A percentile compares a stretch with the other conserved stretches of the same genome.
These are phyloP conservation scores for Pseudogymnoascus sp. DNA, from an alignment of 2,329 filamentous ascomycete genomes.

Conservation along the genomic window DNA sequence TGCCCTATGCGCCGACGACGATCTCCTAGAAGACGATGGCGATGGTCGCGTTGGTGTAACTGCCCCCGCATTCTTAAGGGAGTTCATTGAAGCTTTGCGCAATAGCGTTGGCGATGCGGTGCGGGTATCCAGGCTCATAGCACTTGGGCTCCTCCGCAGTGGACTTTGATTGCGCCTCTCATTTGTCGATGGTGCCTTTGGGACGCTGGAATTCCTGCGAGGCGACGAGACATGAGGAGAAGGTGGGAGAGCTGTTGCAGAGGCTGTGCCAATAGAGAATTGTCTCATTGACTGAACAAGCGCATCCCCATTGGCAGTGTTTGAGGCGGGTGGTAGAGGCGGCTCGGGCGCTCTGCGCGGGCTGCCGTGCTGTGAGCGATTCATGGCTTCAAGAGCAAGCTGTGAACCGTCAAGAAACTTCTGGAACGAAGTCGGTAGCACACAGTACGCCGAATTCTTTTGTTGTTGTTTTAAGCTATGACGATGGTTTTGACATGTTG, in stretches of 20 bases:
- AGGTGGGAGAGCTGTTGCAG: slow-evolving; percentile 10
- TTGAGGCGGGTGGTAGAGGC: slow-evolving; percentile 13
- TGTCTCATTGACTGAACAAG: slow-evolving; percentile 38
- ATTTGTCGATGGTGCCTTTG: slow-evolving; percentile 5
- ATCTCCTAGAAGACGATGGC: slow-evolving; percentile 32
- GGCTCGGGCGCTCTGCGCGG: slow-evolving; percentile 6
- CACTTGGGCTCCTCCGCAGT: slow-evolving; percentile 34
- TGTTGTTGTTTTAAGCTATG: slow-evolving; percentile 7
- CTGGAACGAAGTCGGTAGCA: neutral
- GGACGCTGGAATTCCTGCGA: neutral
- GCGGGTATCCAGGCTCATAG: slow-evolving; percentile 35
- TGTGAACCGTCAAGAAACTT: neutral
- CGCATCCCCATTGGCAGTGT: slow-evolving; percentile 20
- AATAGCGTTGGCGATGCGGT: slow-evolving; percentile 35
- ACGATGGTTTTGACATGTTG: slow-evolving; percentile 4
- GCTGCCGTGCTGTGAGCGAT: slow-evolving; percentile 3
- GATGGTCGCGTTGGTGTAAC: slow-evolving; percentile 31
- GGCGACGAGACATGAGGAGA: neutral
- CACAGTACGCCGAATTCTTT: neutral
- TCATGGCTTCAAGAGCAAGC: neutral
- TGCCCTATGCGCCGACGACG: slow-evolving; percentile 37
- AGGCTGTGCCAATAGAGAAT: slow-evolving; percentile 27
- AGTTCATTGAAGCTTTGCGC: slow-evolving; percentile 37
- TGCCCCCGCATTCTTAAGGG: slow-evolving; percentile 33
- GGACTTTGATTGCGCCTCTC: slow-evolving; percentile 20